phyloP scores from a whole-genome alignment of 2,329 filamentous ascomycete genomes.

The Fusarium vanettenii region DNA sequence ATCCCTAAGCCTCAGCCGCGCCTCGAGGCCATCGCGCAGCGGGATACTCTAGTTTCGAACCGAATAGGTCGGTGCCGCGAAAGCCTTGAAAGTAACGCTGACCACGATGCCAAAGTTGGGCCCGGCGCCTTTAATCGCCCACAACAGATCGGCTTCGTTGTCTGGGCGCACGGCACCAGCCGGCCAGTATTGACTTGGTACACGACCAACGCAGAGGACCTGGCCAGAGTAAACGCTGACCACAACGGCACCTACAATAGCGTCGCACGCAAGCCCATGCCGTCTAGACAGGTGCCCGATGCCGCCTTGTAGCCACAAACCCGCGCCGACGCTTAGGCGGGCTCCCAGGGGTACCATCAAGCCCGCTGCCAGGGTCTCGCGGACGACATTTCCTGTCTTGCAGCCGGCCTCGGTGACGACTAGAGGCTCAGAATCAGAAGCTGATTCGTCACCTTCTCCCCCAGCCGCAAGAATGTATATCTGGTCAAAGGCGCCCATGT shows the following conservation, averaged over 20 bases:
- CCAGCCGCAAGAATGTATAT: slow-evolving; percentile 54
- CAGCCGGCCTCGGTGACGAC: slow-evolving; percentile 67
- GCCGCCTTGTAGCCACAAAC: slow-evolving; percentile 73
- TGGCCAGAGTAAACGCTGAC: slow-evolving; percentile 62
- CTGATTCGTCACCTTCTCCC: slow-evolving; percentile 32
- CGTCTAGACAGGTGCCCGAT: slow-evolving; percentile 69
- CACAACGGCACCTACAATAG: slow-evolving; percentile 68
- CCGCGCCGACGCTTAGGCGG: slow-evolving; percentile 72
- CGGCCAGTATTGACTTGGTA: slow-evolving; percentile 60
- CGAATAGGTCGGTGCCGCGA: slow-evolving; percentile 53
- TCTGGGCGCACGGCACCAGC: slow-evolving; percentile 53
- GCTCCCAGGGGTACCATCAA: slow-evolving; percentile 69
- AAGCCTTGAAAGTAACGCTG: slow-evolving; percentile 63
- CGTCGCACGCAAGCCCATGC: slow-evolving; percentile 69
- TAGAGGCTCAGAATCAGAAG: slow-evolving; percentile 42
- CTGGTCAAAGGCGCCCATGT: slow-evolving; percentile 68
- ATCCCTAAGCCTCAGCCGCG: slow-evolving; percentile 49
- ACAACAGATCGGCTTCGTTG: slow-evolving; percentile 64
- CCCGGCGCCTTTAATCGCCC: slow-evolving; percentile 69
- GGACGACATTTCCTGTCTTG: slow-evolving; percentile 65
- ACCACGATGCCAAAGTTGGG: slow-evolving; percentile 69
- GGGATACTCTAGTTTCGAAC: slow-evolving; percentile 55
- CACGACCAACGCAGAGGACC: slow-evolving; percentile 61
- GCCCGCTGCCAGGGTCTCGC: slow-evolving; percentile 56
- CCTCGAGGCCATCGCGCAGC: slow-evolving; percentile 43